Percentiles rank a stretch among this genome's conserved stretches.
These are phyloP conservation scores for Xylariaceae sp. DNA, from an alignment of 2,329 filamentous ascomycete genomes.

Conservation along the genomic window DNA sequence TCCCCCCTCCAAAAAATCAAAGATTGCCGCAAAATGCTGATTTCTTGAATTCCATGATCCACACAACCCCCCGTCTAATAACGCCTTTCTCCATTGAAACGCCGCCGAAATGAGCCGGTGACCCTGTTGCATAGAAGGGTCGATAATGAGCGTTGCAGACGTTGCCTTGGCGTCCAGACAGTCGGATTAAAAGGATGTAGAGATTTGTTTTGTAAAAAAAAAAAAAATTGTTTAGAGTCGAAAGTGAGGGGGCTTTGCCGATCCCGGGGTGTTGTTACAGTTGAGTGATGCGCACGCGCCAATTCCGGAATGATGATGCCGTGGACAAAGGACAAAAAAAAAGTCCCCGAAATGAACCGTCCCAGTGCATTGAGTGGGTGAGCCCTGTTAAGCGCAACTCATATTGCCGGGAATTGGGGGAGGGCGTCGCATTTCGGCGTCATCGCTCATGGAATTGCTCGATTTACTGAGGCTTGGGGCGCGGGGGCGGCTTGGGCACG, in stretches of 20 bases:
- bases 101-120: conserved; percentile 3
- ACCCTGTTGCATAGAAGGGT: conserved; percentile 13
- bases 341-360: conserved; percentile 8
- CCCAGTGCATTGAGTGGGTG: not conserved
- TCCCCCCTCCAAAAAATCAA: not conserved
- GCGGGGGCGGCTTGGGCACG: conserved; percentile 32
- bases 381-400: conserved; percentile 3
- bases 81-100: conserved; percentile 22
- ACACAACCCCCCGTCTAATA: conserved; percentile 14
- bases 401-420: not conserved
- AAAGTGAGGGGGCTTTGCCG: conserved; percentile 19
- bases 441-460: not conserved
- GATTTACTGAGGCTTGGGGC: conserved; percentile 31
- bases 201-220: conserved; percentile 22
- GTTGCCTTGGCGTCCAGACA: conserved; percentile 13
- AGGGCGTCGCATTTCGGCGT: not conserved
- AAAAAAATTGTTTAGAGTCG: conserved; percentile 9
- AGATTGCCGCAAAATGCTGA: not conserved
- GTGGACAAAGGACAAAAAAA: not conserved
- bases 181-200: conserved; percentile 31
- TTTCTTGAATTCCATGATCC: conserved; percentile 4
- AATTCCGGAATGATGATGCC: conserved; percentile 22
- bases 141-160: conserved; percentile 16
- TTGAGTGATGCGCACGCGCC: conserved; percentile 19
- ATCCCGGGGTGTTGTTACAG: conserved; percentile 29